Conservation (phyloP, 345 rosid species). For the Pistacia integerrima region DNA sequence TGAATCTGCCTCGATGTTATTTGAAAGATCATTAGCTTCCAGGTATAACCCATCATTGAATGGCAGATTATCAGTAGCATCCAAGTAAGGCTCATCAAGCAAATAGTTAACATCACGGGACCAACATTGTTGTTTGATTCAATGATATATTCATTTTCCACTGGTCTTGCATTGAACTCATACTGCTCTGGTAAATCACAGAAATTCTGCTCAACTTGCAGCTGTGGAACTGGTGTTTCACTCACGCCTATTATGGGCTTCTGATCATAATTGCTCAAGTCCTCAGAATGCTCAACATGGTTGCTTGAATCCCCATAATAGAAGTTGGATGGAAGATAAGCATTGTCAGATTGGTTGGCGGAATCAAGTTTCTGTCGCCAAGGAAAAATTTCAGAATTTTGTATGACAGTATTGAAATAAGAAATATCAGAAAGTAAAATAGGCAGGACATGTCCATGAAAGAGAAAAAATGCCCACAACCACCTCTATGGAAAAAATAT, state of each 20-base stretch:
- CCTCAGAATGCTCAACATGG: constrained; percentile 38
- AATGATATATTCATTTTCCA: constrained; percentile 42
- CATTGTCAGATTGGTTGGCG: constrained; percentile 42
- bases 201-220: constrained; percentile 37
- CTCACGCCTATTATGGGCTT: constrained; percentile 42
- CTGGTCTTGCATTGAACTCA: constrained; percentile 33
- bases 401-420: not conserved
- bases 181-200: constrained; percentile 43
- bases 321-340: constrained; percentile 43
- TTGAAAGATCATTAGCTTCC: constrained; percentile 72
- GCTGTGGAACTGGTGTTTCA: constrained; percentile 27
- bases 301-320: constrained; percentile 61
- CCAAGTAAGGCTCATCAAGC: constrained; percentile 49
- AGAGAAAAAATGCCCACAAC: not conserved
- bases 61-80: constrained; percentile 39
- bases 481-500: not conserved
- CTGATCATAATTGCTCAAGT: constrained; percentile 46
- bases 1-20: constrained; percentile 39
- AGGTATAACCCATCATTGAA: constrained; percentile 53
- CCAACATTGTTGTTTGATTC: constrained; percentile 40
- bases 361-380: constrained; percentile 43
- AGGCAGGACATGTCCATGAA: not conserved
- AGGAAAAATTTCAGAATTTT: constrained; percentile 1
- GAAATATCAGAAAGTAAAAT: not conserved
- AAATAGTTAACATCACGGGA: constrained; percentile 38